Conservation (phyloP, 1,284 basidiomycete genomes). For the Hemileia vastatrix region DNA sequence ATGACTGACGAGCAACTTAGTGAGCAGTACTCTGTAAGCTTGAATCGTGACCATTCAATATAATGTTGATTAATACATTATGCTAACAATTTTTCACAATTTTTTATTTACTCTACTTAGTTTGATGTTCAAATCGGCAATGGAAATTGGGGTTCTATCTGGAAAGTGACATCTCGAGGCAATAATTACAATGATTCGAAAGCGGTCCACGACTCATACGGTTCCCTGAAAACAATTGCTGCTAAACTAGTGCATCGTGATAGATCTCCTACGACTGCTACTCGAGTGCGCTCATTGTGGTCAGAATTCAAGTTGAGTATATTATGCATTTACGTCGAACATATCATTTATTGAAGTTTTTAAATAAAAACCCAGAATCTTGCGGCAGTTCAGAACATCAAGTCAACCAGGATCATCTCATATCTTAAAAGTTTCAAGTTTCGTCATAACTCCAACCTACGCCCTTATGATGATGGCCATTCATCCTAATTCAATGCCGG, state of each 20-base stretch:
- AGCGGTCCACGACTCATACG: not conserved
- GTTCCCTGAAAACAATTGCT: conserved; percentile 53
- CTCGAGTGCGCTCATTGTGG: conserved; percentile 63
- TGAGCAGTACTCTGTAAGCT: conserved; percentile 14
- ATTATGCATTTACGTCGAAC: conserved; percentile 8
- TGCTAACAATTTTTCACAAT: too few relatives aligned
- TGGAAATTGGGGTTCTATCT: conserved; percentile 14
- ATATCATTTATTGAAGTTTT: conserved; percentile 65
- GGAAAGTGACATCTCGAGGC: conserved; percentile 3
- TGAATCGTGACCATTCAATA: not conserved
- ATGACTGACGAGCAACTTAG: conserved; percentile 16
- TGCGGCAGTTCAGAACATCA: conserved; percentile 8
- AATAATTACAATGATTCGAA: too few relatives aligned
- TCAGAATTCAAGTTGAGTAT: conserved; percentile 33
- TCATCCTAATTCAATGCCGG: conserved; percentile 60
- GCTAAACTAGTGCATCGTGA: conserved; percentile 75
- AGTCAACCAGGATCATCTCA: conserved; percentile 47
- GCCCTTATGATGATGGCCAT: conserved; percentile 66
- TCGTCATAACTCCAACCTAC: conserved; percentile 81
- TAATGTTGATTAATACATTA: too few relatives aligned
- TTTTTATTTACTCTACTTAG: too few relatives aligned
- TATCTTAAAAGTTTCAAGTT: conserved; percentile 80
- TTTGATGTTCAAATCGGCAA: conserved; percentile 14
- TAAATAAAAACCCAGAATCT: conserved; percentile 72
- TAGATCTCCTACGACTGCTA: conserved; percentile 64